Percentiles rank a stretch among this genome's conserved stretches.
These are phyloP conservation scores for Scheffersomyces coipomensis DNA, from an alignment of 805 yeast species.

Conservation along the genomic window DNA sequence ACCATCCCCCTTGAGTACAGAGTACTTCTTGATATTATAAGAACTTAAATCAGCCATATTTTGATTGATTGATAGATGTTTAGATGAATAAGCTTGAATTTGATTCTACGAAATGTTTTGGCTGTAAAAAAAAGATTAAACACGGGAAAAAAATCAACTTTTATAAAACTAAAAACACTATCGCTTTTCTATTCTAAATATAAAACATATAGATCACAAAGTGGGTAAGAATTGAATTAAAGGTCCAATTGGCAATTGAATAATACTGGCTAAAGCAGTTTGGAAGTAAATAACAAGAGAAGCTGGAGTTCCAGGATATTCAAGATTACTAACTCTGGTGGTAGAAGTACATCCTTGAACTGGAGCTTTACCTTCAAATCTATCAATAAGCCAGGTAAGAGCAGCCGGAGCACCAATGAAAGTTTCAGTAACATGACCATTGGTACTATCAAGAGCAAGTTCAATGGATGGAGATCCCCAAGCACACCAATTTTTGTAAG, in stretches of 20 bases:
- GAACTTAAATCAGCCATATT: too few relatives aligned
- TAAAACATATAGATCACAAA: too few relatives aligned
- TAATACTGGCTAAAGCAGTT: not conserved
- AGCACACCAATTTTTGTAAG: constrained; percentile 26
- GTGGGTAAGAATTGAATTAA: too few relatives aligned
- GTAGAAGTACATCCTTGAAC: constrained; percentile 48
- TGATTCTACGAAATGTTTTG: too few relatives aligned
- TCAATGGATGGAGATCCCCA: constrained; percentile 26
- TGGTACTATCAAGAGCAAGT: constrained; percentile 19
- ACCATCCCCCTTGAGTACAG: constrained; percentile 4
- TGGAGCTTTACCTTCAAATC: constrained; percentile 39
- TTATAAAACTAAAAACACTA: too few relatives aligned
- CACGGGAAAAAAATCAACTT: too few relatives aligned
- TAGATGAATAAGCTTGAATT: too few relatives aligned
- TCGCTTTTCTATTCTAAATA: too few relatives aligned
- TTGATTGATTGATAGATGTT: too few relatives aligned
- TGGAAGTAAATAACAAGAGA: not conserved
- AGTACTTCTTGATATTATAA: constrained; percentile 8
- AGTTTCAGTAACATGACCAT: constrained; percentile 25
- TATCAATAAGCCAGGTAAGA: constrained; percentile 15
- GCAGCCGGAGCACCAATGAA: constrained; percentile 19
- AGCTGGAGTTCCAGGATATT: constrained; percentile 31
- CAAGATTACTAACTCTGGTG: constrained; percentile 48
- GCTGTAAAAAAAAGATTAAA: not conserved
- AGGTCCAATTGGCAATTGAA: not conserved